A percentile compares a stretch with the other conserved stretches of the same genome.
Conservation (phyloP, 805 yeast genomes). For the Zygosaccharomyces pseudorouxii region DNA sequence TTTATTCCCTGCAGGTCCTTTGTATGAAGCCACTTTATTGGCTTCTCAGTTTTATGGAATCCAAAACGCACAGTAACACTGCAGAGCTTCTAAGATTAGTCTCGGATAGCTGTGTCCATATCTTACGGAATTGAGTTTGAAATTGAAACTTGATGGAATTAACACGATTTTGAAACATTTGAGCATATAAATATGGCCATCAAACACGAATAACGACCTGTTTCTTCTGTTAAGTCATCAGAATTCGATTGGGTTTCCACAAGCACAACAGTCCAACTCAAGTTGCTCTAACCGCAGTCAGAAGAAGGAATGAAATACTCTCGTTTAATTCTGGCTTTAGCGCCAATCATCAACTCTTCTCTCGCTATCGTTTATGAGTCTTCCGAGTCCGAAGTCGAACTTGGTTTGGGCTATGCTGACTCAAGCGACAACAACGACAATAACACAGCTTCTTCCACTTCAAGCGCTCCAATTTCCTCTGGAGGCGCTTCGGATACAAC, state of each 20-base stretch:
- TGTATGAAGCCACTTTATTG: too few species aligned
- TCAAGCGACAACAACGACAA: neutral
- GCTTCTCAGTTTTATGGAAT: too few species aligned
- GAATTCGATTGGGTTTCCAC: neutral
- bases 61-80: too few species aligned
- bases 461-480: neutral
- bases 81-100: too few species aligned
- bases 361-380: neutral
- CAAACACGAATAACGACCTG: neutral
- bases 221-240: neutral
- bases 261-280: neutral
- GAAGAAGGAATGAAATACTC: neutral
- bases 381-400: neutral
- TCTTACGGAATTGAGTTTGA: too few species aligned
- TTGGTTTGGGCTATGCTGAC: neutral
- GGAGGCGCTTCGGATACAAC: neutral
- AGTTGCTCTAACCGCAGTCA: neutral
- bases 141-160: neutral
- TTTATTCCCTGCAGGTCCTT: too few species aligned
- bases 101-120: too few species aligned
- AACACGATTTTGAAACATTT: neutral
- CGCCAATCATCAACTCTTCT: neutral
- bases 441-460: neutral
- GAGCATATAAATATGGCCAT: neutral
- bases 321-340: neutral